phyloP scores from a whole-genome alignment of 768 basidiomycete genomes.

The Phanerodontia chrysosporium region DNA sequence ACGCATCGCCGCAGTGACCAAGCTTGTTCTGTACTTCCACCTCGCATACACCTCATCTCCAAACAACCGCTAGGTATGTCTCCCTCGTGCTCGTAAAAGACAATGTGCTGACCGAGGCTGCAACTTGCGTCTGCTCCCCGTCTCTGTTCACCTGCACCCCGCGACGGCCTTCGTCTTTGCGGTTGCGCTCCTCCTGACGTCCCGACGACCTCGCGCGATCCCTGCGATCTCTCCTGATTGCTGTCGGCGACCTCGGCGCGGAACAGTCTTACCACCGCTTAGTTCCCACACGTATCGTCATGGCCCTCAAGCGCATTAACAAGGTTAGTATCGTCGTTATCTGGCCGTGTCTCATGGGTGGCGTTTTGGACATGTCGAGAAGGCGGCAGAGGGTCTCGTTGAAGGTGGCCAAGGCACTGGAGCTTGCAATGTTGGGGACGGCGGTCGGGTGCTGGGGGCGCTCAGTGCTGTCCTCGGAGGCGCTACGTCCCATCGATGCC shows the following conservation, averaged over 20 bases:
- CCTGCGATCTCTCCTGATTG: neutral
- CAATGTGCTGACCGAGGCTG: neutral
- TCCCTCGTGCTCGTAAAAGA: neutral
- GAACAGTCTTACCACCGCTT: neutral
- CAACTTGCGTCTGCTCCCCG: neutral
- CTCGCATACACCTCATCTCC: neutral
- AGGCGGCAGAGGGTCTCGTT: conserved; percentile 5
- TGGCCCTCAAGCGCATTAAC: conserved; percentile 99
- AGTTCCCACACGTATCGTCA: conserved; percentile 28
- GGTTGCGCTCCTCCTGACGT: neutral
- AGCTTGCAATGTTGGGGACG: conserved; percentile 1
- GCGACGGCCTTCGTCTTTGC: neutral
- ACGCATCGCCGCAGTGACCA: neutral
- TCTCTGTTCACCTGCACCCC: neutral
- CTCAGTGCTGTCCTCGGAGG: neutral
- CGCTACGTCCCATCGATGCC: conserved; percentile 5
- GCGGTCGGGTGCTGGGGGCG: neutral
- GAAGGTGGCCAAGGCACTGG: conserved; percentile 2
- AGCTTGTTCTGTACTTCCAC: neutral
- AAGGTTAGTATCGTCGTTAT: conserved; percentile 55
- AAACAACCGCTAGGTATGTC: neutral
- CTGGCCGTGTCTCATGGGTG: neutral
- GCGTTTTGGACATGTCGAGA: neutral
- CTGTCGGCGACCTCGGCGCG: neutral
- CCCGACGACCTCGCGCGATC: conserved; percentile 1